phyloP scores from a whole-genome alignment of 2,329 filamentous ascomycete genomes.

The Teratosphaeria pseudoeucalypti region DNA sequence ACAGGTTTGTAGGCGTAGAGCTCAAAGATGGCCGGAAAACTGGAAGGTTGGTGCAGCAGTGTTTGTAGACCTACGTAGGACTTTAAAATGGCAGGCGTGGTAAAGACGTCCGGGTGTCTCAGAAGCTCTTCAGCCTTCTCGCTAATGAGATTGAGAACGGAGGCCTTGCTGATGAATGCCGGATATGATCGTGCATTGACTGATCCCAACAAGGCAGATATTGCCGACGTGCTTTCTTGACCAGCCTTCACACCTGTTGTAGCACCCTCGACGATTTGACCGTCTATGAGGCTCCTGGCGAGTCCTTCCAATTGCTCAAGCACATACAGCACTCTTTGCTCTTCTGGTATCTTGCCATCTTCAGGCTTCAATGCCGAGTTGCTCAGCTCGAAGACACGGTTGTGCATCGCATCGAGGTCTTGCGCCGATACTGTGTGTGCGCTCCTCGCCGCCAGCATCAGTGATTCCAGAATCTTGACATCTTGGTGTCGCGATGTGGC shows the following conservation, averaged over 20 bases:
- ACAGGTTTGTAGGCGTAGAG: conserved; percentile 74
- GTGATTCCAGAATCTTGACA: conserved; percentile 6
- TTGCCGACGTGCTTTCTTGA: conserved; percentile 29
- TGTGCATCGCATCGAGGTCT: conserved; percentile 16
- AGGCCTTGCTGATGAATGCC: conserved; percentile 27
- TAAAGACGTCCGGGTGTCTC: conserved; percentile 65
- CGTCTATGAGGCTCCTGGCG: conserved; percentile 17
- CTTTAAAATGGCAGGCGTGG: conserved; percentile 61
- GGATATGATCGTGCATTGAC: conserved; percentile 28
- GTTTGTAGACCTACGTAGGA: conserved; percentile 69
- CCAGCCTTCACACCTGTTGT: conserved; percentile 1
- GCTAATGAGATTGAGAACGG: conserved; percentile 36
- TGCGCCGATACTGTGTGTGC: conserved; percentile 7
- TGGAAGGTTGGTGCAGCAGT: conserved; percentile 60
- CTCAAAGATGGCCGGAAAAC: conserved; percentile 68
- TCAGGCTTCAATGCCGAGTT: conserved; percentile 15
- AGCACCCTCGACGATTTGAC: conserved; percentile 2
- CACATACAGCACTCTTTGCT: conserved; percentile 23
- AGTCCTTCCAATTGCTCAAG: conserved; percentile 22
- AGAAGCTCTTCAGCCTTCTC: conserved; percentile 58
- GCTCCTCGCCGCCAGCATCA: conserved; percentile 6
- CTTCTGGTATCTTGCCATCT: conserved; percentile 14
- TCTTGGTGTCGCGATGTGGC: background rate
- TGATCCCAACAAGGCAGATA: conserved; percentile 44
- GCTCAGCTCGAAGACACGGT: conserved; percentile 19